Evolutionary conservation across 129 eudicot genomes (phyloP).

Genomic region (Heracleum sosnowskyi): DNA sequence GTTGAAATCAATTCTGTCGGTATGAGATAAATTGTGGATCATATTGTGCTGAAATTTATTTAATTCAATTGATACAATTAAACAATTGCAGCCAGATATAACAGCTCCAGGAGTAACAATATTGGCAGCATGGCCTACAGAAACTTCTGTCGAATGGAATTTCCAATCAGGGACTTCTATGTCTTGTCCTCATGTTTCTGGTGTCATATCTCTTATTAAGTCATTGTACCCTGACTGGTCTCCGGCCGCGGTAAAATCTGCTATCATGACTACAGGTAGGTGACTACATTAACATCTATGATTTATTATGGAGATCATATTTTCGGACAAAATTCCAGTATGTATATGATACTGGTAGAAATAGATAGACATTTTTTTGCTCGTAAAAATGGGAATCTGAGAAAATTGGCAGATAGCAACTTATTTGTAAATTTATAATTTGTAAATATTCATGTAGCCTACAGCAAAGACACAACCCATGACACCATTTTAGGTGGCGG

Average conservation of each 20-base stretch:
- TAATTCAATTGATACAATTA: neutral
- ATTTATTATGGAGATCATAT: no score
- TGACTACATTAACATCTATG: neutral
- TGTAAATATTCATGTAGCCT: no score
- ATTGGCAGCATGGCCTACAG: constrained; percentile 75
- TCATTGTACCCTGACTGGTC: constrained; percentile 66
- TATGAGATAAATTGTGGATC: neutral
- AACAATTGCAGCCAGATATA: constrained; percentile 51
- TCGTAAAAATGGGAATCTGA: neutral
- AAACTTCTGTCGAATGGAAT: constrained; percentile 41
- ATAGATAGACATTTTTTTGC: no score
- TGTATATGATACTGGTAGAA: no score
- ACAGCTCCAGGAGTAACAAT: constrained; percentile 65
- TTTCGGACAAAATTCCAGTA: no score
- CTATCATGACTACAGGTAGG: constrained; percentile 66
- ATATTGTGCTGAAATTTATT: neutral
- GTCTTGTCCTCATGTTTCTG: constrained; percentile 83
- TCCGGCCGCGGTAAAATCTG: constrained; percentile 72
- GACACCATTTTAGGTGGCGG: constrained; percentile 49
- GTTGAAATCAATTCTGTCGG: neutral
- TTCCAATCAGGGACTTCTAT: constrained; percentile 69
- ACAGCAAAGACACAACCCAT: constrained; percentile 33
- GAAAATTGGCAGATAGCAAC: neutral
- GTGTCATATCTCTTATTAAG: constrained; percentile 61
- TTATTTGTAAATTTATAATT: no score